phyloP scores from a whole-genome alignment of 495 filamentous ascomycete species.

The Wilcoxina mikolae region DNA sequence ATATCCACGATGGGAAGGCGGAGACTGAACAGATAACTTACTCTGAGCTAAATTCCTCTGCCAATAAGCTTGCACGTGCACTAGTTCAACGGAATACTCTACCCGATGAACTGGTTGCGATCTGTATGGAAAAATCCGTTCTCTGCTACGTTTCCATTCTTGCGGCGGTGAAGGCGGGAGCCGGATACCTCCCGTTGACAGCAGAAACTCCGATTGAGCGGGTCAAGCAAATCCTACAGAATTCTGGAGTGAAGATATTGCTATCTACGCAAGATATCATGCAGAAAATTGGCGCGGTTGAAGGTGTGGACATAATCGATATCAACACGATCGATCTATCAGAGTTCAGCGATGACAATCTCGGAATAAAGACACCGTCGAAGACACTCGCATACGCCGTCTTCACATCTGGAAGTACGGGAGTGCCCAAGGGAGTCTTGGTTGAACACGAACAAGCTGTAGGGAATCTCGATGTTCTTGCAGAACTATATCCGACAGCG shows the following conservation, averaged over 20 bases:
- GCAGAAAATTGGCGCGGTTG: conserved; percentile 11
- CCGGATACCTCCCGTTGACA: conserved; percentile 57
- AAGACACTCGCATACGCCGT: conserved; percentile 42
- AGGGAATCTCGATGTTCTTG: conserved; percentile 49
- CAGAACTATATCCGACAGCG: conserved; percentile 42
- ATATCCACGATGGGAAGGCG: conserved; percentile 28
- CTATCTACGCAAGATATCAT: conserved; percentile 22
- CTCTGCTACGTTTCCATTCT: conserved; percentile 55
- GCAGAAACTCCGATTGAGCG: conserved; percentile 46
- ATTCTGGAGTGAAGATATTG: conserved; percentile 34
- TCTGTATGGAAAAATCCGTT: conserved; percentile 56
- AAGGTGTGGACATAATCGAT: conserved; percentile 21
- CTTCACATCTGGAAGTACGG: conserved; percentile 53
- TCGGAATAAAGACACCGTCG: conserved; percentile 28
- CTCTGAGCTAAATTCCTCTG: conserved; percentile 41
- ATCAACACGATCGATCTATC: conserved; percentile 31
- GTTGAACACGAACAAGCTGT: conserved; percentile 53
- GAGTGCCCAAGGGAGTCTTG: conserved; percentile 53
- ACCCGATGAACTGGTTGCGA: conserved; percentile 43
- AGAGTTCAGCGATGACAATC: conserved; percentile 26
- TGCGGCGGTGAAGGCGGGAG: conserved; percentile 54
- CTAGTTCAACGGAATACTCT: conserved; percentile 35
- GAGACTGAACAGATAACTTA: conserved; percentile 42
- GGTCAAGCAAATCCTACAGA: conserved; percentile 39
- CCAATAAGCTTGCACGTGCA: conserved; percentile 49